A percentile compares a stretch with the other conserved stretches of the same genome.
phyloP scores from a whole-genome alignment of 2,329 filamentous ascomycete genomes.

The Fusarium sp. region DNA sequence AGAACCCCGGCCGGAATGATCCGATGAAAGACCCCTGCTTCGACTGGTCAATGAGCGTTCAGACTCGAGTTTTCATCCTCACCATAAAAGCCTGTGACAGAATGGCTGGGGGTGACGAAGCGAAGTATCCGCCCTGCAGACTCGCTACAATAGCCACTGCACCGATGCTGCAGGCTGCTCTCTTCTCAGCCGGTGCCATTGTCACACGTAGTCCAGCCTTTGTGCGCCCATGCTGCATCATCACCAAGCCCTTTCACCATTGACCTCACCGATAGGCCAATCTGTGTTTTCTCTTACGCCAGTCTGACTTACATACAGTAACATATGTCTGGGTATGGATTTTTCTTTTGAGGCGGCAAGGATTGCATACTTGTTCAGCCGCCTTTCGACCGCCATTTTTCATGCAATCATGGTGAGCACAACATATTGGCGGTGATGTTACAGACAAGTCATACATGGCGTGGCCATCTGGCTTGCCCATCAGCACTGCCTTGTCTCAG shows the following conservation, averaged over 20 bases:
- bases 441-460: slow-evolving; percentile 20
- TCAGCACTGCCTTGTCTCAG: slow-evolving; percentile 23
- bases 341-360: slow-evolving; percentile 19
- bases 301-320: slow-evolving; percentile 5
- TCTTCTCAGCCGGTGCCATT: slow-evolving; percentile 42
- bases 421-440: slow-evolving; percentile 19
- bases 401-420: slow-evolving; percentile 25
- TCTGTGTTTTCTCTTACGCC: slow-evolving; percentile 6
- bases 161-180: slow-evolving; percentile 35
- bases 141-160: slow-evolving; percentile 16
- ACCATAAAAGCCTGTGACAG: background rate
- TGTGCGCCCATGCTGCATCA: slow-evolving; percentile 2
- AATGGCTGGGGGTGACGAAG: background rate
- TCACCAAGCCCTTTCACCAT: slow-evolving; percentile 32
- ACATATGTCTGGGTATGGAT: background rate
- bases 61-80: background rate
- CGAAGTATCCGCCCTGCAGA: slow-evolving; percentile 1
- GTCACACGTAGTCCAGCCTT: slow-evolving; percentile 42
- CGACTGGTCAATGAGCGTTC: slow-evolving; percentile 1
- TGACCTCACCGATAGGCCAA: slow-evolving; percentile 36
- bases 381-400: slow-evolving; percentile 32
- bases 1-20: slow-evolving; percentile 8
- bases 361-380: slow-evolving; percentile 21
- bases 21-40: slow-evolving; percentile 19
- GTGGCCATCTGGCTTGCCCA: slow-evolving; percentile 21